Conservation (phyloP, 2,329 filamentous ascomycete genomes). For the Xylariaceae sp. region DNA sequence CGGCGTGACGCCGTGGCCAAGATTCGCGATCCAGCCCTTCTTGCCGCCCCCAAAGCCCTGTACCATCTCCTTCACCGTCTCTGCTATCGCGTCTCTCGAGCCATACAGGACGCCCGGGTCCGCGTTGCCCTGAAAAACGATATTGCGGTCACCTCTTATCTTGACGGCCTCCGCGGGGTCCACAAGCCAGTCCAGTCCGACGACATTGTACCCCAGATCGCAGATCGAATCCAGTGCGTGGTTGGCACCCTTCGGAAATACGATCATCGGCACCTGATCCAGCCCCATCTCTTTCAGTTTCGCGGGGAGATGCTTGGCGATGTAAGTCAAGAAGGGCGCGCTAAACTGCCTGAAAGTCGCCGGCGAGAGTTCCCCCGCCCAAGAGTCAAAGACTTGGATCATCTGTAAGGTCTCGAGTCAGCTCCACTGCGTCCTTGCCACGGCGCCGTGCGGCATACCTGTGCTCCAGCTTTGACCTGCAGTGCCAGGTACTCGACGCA, state of each 20-base stretch:
- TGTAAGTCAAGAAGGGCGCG: conserved; percentile 78
- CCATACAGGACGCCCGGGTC: conserved; percentile 93
- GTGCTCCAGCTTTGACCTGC: conserved; percentile 88
- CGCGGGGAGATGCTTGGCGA: conserved; percentile 70
- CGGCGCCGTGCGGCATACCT: conserved; percentile 41
- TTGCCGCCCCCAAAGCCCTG: conserved; percentile 70
- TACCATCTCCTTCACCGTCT: conserved; percentile 78
- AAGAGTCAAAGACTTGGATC: conserved; percentile 95
- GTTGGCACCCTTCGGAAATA: conserved; percentile 97
- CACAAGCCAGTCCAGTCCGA: conserved; percentile 92
- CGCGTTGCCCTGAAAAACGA: conserved; percentile 88
- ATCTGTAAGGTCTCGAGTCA: conserved; percentile 41
- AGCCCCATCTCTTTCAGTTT: conserved; percentile 66
- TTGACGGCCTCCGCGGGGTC: conserved; percentile 78
- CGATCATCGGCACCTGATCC: conserved; percentile 86
- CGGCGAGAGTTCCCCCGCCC: conserved; percentile 90
- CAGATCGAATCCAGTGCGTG: conserved; percentile 85
- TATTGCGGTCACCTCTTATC: conserved; percentile 64
- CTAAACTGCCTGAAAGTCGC: conserved; percentile 76
- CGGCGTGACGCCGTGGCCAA: conserved; percentile 94
- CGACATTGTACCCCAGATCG: conserved; percentile 83
- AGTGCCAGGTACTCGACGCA: conserved; percentile 91
- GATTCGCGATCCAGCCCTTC: conserved; percentile 92
- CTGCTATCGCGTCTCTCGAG: conserved; percentile 69
- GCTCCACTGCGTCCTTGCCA: background rate